A percentile compares a stretch with the other conserved stretches of the same genome.
Conservation (phyloP, 441 rosid genomes). For the Adansonia rubrostipa region DNA sequence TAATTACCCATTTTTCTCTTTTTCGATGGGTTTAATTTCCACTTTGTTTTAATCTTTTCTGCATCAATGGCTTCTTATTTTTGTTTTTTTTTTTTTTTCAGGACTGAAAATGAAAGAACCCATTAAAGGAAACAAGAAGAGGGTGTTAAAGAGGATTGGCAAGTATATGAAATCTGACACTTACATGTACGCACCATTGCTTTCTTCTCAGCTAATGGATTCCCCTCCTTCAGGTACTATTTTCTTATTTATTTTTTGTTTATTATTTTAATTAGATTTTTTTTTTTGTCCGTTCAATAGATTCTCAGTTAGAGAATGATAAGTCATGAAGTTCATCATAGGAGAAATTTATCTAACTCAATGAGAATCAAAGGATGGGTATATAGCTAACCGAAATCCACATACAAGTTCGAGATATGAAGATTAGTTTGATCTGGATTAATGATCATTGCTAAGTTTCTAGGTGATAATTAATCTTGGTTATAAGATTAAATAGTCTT, state of each 20-base stretch:
- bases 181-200: conserved; percentile 49
- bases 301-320: no score
- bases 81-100: background rate
- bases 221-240: conserved; percentile 43
- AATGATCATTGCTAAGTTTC: background rate
- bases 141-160: conserved; percentile 37
- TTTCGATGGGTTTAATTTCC: background rate
- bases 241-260: background rate
- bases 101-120: conserved; percentile 29
- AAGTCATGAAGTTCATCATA: no score
- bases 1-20: background rate
- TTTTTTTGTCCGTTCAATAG: background rate
- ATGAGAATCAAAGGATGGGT: no score
- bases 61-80: background rate
- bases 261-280: background rate
- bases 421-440: background rate
- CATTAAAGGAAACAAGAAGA: conserved; percentile 32
- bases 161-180: conserved; percentile 53
- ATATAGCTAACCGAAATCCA: background rate
- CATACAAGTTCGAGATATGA: no score
- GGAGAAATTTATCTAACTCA: no score
- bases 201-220: conserved; percentile 24
- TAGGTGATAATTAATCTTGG: background rate
- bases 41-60: background rate
- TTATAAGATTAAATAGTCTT: background rate